Conservation (phyloP, 371 early-diverging fungal genomes). For the Apophysomyces ossiformis region DNA sequence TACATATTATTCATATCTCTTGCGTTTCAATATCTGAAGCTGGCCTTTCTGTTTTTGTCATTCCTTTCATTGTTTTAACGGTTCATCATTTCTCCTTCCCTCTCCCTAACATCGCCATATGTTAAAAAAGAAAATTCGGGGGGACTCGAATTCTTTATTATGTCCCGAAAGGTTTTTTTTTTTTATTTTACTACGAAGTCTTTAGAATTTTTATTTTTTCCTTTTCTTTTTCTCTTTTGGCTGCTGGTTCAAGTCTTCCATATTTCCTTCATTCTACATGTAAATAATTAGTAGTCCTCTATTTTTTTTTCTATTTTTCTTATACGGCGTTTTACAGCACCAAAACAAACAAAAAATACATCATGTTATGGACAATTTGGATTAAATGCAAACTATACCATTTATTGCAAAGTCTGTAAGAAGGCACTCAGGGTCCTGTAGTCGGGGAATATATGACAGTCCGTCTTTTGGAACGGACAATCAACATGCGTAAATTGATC, state of each 20-base stretch:
- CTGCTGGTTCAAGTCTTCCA: not conserved
- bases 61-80: not conserved
- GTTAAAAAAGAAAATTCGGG: constrained; percentile 2
- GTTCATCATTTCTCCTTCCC: constrained; percentile 8
- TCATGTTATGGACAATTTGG: constrained; percentile 1
- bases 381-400: constrained; percentile 8
- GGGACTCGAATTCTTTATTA: constrained; percentile 9
- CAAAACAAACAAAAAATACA: not conserved
- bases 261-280: not conserved
- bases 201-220: constrained; percentile 3
- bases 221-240: not conserved
- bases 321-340: constrained; percentile 1
- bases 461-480: constrained; percentile 8
- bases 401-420: not conserved
- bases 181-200: not conserved
- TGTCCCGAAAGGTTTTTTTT: constrained; percentile 7
- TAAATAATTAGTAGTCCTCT: not conserved
- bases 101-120: constrained; percentile 8
- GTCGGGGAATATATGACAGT: constrained; percentile 3
- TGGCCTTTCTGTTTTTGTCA: constrained; percentile 2
- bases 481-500: constrained; percentile 4
- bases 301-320: not conserved
- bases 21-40: not conserved
- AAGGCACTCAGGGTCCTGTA: not conserved
- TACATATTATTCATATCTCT: not conserved